Percentiles rank a stretch among this genome's conserved stretches.
Evolutionary conservation across 2,329 filamentous ascomycete species (phyloP).

Genomic region (Volutella citrinella): DNA sequence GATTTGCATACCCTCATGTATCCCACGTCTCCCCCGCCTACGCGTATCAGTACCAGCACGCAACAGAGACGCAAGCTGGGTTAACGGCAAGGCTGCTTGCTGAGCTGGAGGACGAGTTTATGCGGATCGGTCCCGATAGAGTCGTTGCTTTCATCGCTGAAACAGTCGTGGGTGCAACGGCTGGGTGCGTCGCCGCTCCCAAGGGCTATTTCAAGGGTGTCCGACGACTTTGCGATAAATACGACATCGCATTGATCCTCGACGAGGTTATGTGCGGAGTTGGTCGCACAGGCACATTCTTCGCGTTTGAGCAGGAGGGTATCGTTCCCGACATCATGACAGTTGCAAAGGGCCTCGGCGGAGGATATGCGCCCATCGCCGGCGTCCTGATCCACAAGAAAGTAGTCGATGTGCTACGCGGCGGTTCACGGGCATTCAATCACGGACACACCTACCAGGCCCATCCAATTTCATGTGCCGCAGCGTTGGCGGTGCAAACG

Average conservation of each 20-base stretch:
- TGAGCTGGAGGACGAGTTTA: conserved; percentile 43
- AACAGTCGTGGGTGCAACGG: conserved; percentile 42
- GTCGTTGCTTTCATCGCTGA: conserved; percentile 46
- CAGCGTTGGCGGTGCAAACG: conserved; percentile 37
- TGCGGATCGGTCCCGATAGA: conserved; percentile 38
- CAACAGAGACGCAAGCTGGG: conserved; percentile 6
- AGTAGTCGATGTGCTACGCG: conserved; percentile 10
- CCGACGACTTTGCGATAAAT: conserved; percentile 45
- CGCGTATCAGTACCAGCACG: conserved; percentile 8
- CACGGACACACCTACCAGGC: conserved; percentile 56
- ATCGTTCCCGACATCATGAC: conserved; percentile 53
- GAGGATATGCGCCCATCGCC: conserved; percentile 54
- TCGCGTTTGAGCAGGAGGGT: conserved; percentile 51
- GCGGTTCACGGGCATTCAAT: conserved; percentile 35
- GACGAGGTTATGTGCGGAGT: conserved; percentile 66
- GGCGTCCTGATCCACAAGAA: conserved; percentile 48
- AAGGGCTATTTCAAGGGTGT: conserved; percentile 50
- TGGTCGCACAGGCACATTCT: conserved; percentile 56
- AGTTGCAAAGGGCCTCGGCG: conserved; percentile 58
- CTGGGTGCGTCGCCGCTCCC: conserved; percentile 49
- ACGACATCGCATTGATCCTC: conserved; percentile 49
- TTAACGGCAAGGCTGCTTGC: conserved; percentile 9
- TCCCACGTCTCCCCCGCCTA: conserved; percentile 15
- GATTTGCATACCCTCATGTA: conserved; percentile 17
- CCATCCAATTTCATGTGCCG: conserved; percentile 35